phyloP scores from a whole-genome alignment of 2,329 filamentous ascomycete species.

The Sporothrix mexicana region DNA sequence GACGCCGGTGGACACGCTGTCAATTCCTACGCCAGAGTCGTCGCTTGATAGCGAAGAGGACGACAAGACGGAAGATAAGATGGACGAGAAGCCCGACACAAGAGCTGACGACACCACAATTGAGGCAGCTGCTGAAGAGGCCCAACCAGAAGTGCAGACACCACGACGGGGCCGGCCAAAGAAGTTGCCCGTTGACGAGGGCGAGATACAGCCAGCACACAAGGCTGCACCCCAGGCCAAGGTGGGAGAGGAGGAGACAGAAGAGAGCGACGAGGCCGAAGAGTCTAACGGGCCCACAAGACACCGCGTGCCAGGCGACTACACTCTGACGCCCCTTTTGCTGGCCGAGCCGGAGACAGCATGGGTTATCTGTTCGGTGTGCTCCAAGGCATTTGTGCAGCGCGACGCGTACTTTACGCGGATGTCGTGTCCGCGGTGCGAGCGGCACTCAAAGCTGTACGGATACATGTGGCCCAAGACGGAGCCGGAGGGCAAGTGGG shows the following conservation, averaged over 20 bases:
- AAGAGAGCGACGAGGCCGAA: neutral
- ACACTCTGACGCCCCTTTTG: constrained; percentile 78
- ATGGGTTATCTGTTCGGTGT: constrained; percentile 91
- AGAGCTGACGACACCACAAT: neutral
- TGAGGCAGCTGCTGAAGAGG: neutral
- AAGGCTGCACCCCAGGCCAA: neutral
- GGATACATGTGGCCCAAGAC: constrained; percentile 97
- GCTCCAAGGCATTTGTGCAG: constrained; percentile 82
- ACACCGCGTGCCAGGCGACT: constrained; percentile 72
- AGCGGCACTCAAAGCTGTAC: constrained; percentile 94
- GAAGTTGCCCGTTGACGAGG: constrained; percentile 5
- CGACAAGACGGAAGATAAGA: neutral
- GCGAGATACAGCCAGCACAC: neutral
- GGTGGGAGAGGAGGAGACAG: neutral
- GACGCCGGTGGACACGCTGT: neutral
- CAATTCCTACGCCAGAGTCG: constrained; percentile 34
- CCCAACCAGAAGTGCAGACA: neutral
- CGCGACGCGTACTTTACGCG: constrained; percentile 85
- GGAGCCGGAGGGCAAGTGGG: constrained; percentile 74
- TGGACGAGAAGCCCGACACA: neutral
- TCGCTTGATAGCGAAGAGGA: constrained; percentile 30
- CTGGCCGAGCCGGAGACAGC: constrained; percentile 75
- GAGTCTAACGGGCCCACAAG: neutral
- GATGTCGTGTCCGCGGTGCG: constrained; percentile 86
- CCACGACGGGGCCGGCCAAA: constrained; percentile 24